Evolutionary conservation across 2,329 filamentous ascomycete genomes (phyloP), one percentile per base, ranked within the genome.

Genomic region (Orbilia javanica): DNA sequence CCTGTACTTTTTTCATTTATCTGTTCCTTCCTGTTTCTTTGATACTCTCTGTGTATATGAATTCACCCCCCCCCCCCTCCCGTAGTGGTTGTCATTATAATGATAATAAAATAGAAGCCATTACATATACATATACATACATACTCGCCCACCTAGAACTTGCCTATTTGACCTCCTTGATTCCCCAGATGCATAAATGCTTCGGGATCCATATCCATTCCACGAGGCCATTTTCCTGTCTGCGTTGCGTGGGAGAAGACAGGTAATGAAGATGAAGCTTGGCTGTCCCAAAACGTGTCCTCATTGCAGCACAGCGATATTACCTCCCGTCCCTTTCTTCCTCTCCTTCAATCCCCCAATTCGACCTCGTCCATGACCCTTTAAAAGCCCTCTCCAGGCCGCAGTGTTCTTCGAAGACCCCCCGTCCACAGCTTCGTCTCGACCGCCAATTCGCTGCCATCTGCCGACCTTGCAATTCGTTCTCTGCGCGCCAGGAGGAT

Each of bases 271-370:
- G 66, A 48, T 69, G 65, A 46, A 57, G 66, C 53, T 70, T 62
- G 68, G 71, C 71, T 69, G 55, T 25, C 52, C 68, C 62, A 69
- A 76, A 76, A 69, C 72, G 72, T 76, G 72, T 76, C 72, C 72
- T 76, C 72, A 76, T 69, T 60, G 53, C 68, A 52, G 63, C 39
- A 34, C 36, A 39, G 44, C 44, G 20, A 29, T 44, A 36, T 36
- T 60, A 46, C 46, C 46, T 64, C 25, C 42, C 34, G 31, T 46
- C 22, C 53, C 36, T 46, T 53, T 48, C 65, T 48, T 44, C 64
- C 64, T 60, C 55, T 50, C 55, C 55, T 60, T 42, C 31, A 13
- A 25, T 48, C 42, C 55, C 15, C 29, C 34, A 39, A 20, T 52
- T 70, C 36, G 36, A 71, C 36, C 53, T 29, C 53, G 42, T 53